Conservation (phyloP, 768 basidiomycete species). For the Suillus lakei region DNA sequence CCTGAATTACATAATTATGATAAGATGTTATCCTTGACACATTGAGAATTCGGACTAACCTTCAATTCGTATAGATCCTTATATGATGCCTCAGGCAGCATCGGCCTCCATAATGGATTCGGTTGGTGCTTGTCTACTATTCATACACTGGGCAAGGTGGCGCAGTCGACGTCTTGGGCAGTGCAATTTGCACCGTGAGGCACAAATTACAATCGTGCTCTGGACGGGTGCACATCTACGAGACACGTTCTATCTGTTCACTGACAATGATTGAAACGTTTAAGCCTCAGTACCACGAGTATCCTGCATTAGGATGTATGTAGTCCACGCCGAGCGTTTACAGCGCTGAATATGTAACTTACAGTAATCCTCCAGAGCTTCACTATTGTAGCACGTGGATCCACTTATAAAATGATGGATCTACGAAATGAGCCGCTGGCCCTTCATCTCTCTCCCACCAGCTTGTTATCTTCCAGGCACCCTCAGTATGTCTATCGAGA, state of each 20-base stretch:
- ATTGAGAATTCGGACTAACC: too few relatives aligned
- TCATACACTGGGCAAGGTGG: background rate
- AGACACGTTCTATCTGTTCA: slow-evolving; percentile 3
- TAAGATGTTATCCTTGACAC: background rate
- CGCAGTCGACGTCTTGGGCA: background rate
- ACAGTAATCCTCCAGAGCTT: background rate
- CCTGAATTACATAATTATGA: slow-evolving; percentile 1
- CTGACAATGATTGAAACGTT: background rate
- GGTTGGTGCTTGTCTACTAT: background rate
- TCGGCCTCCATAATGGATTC: background rate
- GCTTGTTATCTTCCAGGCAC: slow-evolving; percentile 1
- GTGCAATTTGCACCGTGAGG: background rate
- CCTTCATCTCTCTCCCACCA: slow-evolving; percentile 2
- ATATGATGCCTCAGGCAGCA: too few relatives aligned
- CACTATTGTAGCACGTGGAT: slow-evolving; percentile 27
- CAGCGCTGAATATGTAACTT: slow-evolving; percentile 13
- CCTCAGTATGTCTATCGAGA: slow-evolving; percentile 26
- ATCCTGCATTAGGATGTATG: slow-evolving; percentile 1
- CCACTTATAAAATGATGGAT: slow-evolving; percentile 27
- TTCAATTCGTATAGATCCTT: background rate
- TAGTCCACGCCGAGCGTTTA: background rate
- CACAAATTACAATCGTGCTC: background rate
- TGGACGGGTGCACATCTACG: background rate
- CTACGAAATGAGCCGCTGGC: background rate
- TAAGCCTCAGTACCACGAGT: background rate